Conservation (phyloP, 2,329 filamentous ascomycete species). For the Aspergillus fumigatus region DNA sequence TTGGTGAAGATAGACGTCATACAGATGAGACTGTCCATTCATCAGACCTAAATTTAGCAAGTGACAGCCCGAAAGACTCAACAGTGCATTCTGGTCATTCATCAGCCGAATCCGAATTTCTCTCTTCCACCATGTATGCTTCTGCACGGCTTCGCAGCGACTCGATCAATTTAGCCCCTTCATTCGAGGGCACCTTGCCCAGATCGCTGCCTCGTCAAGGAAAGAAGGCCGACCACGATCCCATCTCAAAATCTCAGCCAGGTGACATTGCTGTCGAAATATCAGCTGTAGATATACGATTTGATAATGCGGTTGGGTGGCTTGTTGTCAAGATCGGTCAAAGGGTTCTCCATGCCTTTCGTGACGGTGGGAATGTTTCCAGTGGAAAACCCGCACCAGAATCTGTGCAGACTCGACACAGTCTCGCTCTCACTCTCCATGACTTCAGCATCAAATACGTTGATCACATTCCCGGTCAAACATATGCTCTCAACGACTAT, state of each 20-base stretch:
- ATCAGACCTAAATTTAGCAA: slow-evolving; percentile 9
- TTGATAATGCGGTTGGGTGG: slow-evolving; percentile 41
- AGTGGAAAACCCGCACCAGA: slow-evolving; percentile 5
- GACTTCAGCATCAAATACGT: slow-evolving; percentile 34
- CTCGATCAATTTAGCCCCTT: slow-evolving; percentile 13
- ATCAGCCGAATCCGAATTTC: slow-evolving; percentile 19
- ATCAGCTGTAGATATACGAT: slow-evolving; percentile 25
- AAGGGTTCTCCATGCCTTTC: slow-evolving; percentile 21
- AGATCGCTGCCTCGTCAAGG: slow-evolving; percentile 1
- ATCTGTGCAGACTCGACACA: slow-evolving; percentile 6
- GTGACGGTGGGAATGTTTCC: slow-evolving; percentile 6
- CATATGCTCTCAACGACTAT: slow-evolving; percentile 18
- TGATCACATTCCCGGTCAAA: slow-evolving; percentile 30
- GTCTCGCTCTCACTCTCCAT: slow-evolving; percentile 24
- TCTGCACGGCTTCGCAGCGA: slow-evolving; percentile 18
- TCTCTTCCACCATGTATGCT: slow-evolving; percentile 19
- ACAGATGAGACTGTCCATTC: slow-evolving; percentile 5
- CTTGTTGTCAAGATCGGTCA: slow-evolving; percentile 36
- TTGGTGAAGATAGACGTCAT: slow-evolving; percentile 8
- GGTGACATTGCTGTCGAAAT: slow-evolving; percentile 29
- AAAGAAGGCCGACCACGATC: slow-evolving; percentile 3
- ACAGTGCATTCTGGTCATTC: slow-evolving; percentile 18
- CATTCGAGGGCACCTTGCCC: slow-evolving; percentile 8
- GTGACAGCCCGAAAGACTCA: slow-evolving; percentile 19
- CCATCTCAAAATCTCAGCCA: background rate